These are phyloP conservation scores for Pyrus hybrid DNA, from an alignment of 331 rosid genomes.

Conservation along the genomic window DNA sequence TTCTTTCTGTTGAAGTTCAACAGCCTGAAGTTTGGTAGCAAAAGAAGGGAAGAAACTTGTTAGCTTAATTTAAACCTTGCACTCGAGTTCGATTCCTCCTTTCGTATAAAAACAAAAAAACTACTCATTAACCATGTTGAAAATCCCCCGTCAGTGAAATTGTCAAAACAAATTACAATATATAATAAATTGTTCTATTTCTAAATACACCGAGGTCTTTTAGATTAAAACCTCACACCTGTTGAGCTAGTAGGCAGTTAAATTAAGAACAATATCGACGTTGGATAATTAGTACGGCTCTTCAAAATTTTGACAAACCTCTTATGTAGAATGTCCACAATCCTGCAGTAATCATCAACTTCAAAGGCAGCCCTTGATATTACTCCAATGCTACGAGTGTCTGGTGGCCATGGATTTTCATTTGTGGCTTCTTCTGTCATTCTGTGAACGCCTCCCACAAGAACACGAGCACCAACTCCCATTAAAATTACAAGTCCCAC, in stretches of 20 bases:
- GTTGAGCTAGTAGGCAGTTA: too few relatives aligned
- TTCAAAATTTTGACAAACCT: constrained; percentile 18
- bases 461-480: not conserved
- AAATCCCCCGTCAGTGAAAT: too few relatives aligned
- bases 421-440: constrained; percentile 75
- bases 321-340: constrained; percentile 50
- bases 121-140: too few relatives aligned
- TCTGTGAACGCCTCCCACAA: constrained; percentile 10
- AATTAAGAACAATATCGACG: not conserved
- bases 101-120: too few relatives aligned
- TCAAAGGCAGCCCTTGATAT: constrained; percentile 67
- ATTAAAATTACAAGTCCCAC: not conserved
- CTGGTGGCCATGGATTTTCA: constrained; percentile 62
- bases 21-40: constrained; percentile 35
- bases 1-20: constrained; percentile 37
- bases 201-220: not conserved
- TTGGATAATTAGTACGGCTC: too few relatives aligned
- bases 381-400: constrained; percentile 30
- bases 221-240: too few relatives aligned
- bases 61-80: not conserved
- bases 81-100: too few relatives aligned
- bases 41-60: not conserved
- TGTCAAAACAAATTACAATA: too few relatives aligned
- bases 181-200: too few relatives aligned
- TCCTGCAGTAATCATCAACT: constrained; percentile 66